phyloP scores from a whole-genome alignment of 2,329 filamentous ascomycete genomes.

The Sordariomycetes sp. region DNA sequence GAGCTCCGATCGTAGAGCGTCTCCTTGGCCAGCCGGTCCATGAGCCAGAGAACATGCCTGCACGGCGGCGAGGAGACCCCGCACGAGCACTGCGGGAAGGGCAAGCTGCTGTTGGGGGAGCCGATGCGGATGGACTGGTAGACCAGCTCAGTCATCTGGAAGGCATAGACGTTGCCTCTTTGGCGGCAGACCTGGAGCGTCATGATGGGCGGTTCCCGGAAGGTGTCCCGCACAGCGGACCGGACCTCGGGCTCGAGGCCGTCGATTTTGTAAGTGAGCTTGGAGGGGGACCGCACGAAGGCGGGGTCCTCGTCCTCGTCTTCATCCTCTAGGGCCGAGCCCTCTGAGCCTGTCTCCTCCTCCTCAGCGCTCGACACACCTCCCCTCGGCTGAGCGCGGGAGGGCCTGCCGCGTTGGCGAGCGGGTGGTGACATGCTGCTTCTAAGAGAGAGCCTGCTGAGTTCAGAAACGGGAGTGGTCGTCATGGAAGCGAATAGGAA shows the following conservation, averaged over 20 bases:
- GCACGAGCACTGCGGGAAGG: conserved; percentile 33
- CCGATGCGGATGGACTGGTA: conserved; percentile 37
- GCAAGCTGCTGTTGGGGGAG: conserved; percentile 21
- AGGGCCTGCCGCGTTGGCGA: background rate
- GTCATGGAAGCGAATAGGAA: background rate
- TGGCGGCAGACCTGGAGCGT: conserved; percentile 34
- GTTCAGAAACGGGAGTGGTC: background rate
- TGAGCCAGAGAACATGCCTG: conserved; percentile 38
- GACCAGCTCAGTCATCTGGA: conserved; percentile 40
- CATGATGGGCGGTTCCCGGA: conserved; percentile 33
- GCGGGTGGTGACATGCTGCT: conserved; percentile 2
- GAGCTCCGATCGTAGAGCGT: conserved; percentile 25
- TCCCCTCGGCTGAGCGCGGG: background rate
- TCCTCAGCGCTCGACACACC: conserved; percentile 14
- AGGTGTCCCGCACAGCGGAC: conserved; percentile 26
- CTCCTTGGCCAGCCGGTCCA: conserved; percentile 37
- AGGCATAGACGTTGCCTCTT: conserved; percentile 35
- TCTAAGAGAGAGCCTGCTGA: conserved; percentile 1
- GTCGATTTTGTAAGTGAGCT: conserved; percentile 26
- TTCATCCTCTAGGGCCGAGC: conserved; percentile 19
- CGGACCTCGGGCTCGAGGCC: conserved; percentile 22
- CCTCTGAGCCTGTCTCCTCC: conserved; percentile 15
- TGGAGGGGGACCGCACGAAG: conserved; percentile 22
- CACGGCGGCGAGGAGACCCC: conserved; percentile 19
- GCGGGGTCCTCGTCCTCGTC: conserved; percentile 11